Evolutionary conservation across 192 early-diverging fungal species (phyloP).

Genomic region (Backusella tuberculispora): DNA sequence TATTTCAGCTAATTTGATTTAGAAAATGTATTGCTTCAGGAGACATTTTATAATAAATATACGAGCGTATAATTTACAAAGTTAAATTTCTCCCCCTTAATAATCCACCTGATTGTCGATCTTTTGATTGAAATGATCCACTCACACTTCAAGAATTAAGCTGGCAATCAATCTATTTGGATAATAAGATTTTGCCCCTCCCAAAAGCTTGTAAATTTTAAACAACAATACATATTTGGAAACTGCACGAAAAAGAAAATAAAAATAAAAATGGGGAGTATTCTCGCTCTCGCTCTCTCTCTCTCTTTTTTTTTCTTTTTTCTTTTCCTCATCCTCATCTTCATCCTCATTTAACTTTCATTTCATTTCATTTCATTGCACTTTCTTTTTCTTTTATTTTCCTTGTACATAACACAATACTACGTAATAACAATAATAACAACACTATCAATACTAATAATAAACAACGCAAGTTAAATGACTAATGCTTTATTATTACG

Average conservation of each 20-base stretch:
- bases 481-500: constrained; percentile 68
- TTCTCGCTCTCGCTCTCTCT: no score
- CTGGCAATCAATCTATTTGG: not conserved
- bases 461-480: constrained; percentile 31
- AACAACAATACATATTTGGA: not conserved
- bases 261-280: constrained; percentile 1
- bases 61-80: no score
- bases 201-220: not conserved
- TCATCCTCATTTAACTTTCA: not conserved
- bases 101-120: not conserved
- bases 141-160: not conserved
- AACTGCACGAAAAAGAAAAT: constrained; percentile 2
- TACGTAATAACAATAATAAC: no score
- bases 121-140: not conserved
- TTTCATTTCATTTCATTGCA: not conserved
- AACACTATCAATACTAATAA: no score
- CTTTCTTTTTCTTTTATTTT: not conserved
- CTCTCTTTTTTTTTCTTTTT: not conserved
- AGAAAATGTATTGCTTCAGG: no score
- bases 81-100: no score
- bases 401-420: no score
- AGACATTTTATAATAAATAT: no score
- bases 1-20: no score
- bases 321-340: not conserved
- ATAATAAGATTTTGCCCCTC: not conserved